Base-by-base conservation (phyloP, 805 yeast genomes). In the Teunomyces kruisii region DNA sequence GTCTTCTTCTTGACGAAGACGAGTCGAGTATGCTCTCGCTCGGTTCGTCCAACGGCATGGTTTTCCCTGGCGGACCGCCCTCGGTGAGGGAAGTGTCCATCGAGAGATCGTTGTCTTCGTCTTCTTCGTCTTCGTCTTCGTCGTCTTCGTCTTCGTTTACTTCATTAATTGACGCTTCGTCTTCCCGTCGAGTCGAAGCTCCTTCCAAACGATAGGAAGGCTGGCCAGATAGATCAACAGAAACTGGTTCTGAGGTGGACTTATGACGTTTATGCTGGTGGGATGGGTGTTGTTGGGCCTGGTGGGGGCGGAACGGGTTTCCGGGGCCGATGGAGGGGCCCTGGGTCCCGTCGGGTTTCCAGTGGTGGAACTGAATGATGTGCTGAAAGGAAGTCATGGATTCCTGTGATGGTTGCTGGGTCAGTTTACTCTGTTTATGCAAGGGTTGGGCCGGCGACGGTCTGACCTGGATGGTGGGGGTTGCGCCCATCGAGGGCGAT, bases 311-410 rank as follows among this genome's bases (percentile, higher is more conserved):
- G 39, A 49, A 46, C 3, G 47, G 41, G 35, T 44, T 48, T 32
- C 48, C 40, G 14, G 29, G 10, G 38, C 42, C 42, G 10, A 16
- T 40, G 7, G 19, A 32, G 15, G 55, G 51, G 24, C 51, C 49
- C 17, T 50, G 51, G 1, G 65, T 58, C 22, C 56, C 59, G 39
- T 68, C 75, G 0, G 80, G 81, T 46, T 73, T 73, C 82, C 83
- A 79, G 56, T 79, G 83, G 52, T 78, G 81, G 57, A 79, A 78
- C 52, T 78, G 83, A 27, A 78, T 74, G 7, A 76, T 65, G 47
- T 76, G 79, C 54, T 77, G 81, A 48, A 74, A 68, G 14, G 72
- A 68, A 10, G 75, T 64, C 76, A 72, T 70, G 26, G 72, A 64
- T 49, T 73, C 77, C 48, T 67, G 76, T 14, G 66, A 57, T 27